Conservation (phyloP, 2,329 filamentous ascomycete genomes). For the Bertia moriformis region DNA sequence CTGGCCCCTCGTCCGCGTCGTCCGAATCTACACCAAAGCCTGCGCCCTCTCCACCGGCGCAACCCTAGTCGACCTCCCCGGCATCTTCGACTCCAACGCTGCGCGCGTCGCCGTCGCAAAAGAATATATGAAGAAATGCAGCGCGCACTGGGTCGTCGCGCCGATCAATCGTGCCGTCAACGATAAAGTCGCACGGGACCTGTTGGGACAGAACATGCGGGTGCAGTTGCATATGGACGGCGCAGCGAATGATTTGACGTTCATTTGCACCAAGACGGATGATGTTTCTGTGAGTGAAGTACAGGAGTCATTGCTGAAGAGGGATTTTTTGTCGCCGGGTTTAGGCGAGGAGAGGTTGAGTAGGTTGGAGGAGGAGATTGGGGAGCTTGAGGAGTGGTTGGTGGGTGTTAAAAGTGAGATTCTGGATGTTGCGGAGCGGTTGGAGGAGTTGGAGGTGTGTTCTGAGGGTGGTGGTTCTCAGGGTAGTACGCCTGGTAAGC, state of each 20-base stretch:
- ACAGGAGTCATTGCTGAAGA: too few species aligned
- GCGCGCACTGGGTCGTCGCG: slow-evolving; percentile 45
- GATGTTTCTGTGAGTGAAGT: slow-evolving; percentile 23
- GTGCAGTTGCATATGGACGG: slow-evolving; percentile 44
- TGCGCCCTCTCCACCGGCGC: slow-evolving; percentile 34
- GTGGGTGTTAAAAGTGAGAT: background rate
- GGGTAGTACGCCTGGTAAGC: background rate
- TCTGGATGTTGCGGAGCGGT: background rate
- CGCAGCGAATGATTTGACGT: slow-evolving; percentile 28
- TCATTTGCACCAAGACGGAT: slow-evolving; percentile 50
- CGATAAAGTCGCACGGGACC: slow-evolving; percentile 38
- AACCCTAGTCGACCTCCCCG: slow-evolving; percentile 34
- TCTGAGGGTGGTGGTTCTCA: too few species aligned
- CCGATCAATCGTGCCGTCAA: slow-evolving; percentile 45
- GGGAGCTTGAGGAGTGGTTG: background rate
- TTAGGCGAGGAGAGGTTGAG: background rate
- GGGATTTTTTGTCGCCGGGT: too few species aligned
- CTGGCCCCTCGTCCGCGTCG: slow-evolving; percentile 24
- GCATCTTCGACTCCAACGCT: slow-evolving; percentile 35
- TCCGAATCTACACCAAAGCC: slow-evolving; percentile 31
- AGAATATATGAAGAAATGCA: slow-evolving; percentile 44
- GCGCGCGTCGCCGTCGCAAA: slow-evolving; percentile 41
- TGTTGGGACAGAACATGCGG: slow-evolving; percentile 41
- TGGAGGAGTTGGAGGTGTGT: background rate
- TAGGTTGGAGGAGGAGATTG: background rate